phyloP scores from a whole-genome alignment of 768 basidiomycete genomes.

The Lenzites betulinus region DNA sequence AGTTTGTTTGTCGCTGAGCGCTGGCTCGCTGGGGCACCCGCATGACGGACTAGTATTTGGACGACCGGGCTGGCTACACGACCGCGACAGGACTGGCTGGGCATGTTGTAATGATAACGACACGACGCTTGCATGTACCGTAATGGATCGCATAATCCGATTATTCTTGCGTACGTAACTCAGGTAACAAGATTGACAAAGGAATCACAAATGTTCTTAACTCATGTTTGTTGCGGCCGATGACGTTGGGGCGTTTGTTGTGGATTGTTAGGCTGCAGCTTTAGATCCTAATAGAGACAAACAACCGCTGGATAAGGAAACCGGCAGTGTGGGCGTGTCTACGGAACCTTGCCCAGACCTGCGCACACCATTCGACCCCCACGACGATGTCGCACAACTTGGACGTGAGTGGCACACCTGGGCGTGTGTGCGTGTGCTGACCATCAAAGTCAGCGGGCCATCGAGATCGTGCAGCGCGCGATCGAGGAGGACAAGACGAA shows the following conservation, averaged over 20 bases:
- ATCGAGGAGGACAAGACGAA: conserved; percentile 92
- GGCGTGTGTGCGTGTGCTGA: background rate
- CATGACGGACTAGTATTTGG: too few relatives aligned
- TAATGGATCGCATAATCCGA: conserved; percentile 19
- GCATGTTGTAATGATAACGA: conserved; percentile 24
- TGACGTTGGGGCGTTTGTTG: conserved; percentile 19
- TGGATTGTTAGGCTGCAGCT: conserved; percentile 21
- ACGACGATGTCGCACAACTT: conserved; percentile 28
- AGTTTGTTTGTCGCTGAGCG: background rate
- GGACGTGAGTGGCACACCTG: conserved; percentile 23
- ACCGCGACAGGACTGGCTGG: conserved; percentile 10
- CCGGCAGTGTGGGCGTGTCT: conserved; percentile 1
- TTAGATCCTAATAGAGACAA: conserved; percentile 23
- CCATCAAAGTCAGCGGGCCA: conserved; percentile 57
- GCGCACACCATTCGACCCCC: conserved; percentile 14
- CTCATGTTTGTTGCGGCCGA: background rate
- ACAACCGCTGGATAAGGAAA: conserved; percentile 12
- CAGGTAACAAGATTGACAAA: too few relatives aligned
- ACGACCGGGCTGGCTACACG: conserved; percentile 5
- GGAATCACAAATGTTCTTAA: too few relatives aligned
- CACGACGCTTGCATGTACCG: conserved; percentile 22
- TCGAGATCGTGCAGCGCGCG: conserved; percentile 89
- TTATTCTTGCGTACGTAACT: background rate
- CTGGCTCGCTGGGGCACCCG: background rate
- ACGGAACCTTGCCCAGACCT: background rate